Percentiles rank a stretch among this genome's conserved stretches.
Evolutionary conservation across 768 basidiomycete genomes (phyloP).

Genomic region (Clitopilus passeckerianus): DNA sequence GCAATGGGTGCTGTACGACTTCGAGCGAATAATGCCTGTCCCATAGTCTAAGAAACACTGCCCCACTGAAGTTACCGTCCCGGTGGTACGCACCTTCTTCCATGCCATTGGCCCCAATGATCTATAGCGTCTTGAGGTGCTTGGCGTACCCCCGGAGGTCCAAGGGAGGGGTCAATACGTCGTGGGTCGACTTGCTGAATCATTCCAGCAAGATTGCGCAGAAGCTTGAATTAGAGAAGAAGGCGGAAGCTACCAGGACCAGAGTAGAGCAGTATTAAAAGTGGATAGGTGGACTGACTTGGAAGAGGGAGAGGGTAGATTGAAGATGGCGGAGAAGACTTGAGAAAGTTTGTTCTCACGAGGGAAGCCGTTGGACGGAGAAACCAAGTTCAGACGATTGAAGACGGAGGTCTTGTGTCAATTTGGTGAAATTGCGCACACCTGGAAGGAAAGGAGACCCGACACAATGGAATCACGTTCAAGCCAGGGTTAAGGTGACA

Average conservation of each 20-base stretch:
- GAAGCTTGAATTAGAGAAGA: conserved; percentile 2
- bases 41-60: conserved; percentile 1
- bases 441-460: conserved; percentile 24
- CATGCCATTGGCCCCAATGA: conserved; percentile 69
- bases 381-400: background rate
- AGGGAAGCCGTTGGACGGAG: conserved; percentile 4
- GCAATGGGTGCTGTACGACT: conserved; percentile 81
- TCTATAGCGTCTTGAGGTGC: conserved; percentile 39
- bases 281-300: conserved; percentile 8
- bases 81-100: conserved; percentile 46
- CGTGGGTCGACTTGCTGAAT: conserved; percentile 60
- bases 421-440: background rate
- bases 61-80: conserved; percentile 9
- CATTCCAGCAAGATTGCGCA: conserved; percentile 31
- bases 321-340: conserved; percentile 7
- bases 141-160: conserved; percentile 22
- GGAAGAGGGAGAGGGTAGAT: conserved; percentile 5
- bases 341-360: conserved; percentile 17
- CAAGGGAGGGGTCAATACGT: conserved; percentile 24
- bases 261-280: conserved; percentile 8
- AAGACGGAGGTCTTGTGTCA: background rate
- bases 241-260: conserved; percentile 7
- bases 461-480: conserved; percentile 35
- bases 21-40: conserved; percentile 77
- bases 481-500: conserved; percentile 9